Conservation (phyloP, 108 stramenopile genomes). For the Pseudonitzschia multiseries region DNA sequence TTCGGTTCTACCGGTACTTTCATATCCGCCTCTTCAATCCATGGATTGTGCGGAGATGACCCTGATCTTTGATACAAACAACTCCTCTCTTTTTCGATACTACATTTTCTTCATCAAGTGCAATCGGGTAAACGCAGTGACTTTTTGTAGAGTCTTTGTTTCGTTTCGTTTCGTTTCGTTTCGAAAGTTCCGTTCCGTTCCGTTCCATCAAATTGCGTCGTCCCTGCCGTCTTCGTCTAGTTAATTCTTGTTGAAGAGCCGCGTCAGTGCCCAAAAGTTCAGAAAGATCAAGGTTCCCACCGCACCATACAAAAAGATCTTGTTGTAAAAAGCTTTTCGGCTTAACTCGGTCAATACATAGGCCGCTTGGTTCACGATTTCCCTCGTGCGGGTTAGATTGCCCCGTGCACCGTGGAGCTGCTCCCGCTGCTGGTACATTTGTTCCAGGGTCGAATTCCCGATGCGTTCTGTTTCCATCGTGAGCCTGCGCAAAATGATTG, state of each 20-base stretch:
- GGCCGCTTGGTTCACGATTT: constrained; percentile 56
- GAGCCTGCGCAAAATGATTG: constrained; percentile 24
- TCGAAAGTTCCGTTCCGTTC: background rate
- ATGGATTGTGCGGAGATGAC: no score
- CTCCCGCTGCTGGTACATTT: constrained; percentile 77
- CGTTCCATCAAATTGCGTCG: background rate
- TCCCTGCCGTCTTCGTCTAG: background rate
- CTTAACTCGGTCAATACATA: constrained; percentile 56
- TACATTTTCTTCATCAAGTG: no score
- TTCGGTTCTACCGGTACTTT: no score
- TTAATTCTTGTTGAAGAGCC: constrained; percentile 10
- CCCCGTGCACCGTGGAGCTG: constrained; percentile 59
- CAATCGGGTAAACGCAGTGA: no score
- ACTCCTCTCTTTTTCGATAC: no score
- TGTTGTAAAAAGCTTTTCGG: constrained; percentile 58
- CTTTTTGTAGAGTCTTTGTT: no score
- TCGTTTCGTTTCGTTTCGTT: background rate
- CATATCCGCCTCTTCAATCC: no score
- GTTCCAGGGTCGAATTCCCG: constrained; percentile 57
- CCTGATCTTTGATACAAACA: no score
- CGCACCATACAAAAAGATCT: constrained; percentile 55
- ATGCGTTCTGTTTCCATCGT: constrained; percentile 72
- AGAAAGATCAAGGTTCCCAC: constrained; percentile 56
- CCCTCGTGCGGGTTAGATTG: constrained; percentile 46
- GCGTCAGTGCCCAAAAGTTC: constrained; percentile 50